Evolutionary conservation across 2,329 filamentous ascomycete species (phyloP).

Genomic region (Pseudopithomyces maydicus): DNA sequence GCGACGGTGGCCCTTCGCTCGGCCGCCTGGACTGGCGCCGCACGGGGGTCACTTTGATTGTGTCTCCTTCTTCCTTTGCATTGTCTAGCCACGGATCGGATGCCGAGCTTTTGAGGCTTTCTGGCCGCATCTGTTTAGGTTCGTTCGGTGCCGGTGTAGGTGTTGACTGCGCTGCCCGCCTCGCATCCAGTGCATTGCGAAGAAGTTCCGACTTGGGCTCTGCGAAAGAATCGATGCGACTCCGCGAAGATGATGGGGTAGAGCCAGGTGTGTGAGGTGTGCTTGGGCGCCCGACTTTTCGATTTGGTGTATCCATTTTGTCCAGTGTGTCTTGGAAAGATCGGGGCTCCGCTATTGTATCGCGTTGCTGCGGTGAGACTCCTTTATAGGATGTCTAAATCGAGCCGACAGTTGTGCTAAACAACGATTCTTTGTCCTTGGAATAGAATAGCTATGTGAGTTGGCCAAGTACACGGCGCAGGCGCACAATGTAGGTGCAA

Average conservation of each 20-base stretch:
- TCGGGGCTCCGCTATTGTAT: neutral
- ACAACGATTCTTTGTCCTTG: constrained; percentile 1
- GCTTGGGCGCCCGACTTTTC: constrained; percentile 19
- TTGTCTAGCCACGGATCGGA: constrained; percentile 40
- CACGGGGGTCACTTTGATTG: constrained; percentile 19
- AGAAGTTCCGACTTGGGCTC: constrained; percentile 42
- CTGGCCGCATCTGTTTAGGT: constrained; percentile 9
- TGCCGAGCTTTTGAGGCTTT: constrained; percentile 25
- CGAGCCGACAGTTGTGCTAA: neutral
- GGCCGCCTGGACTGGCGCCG: constrained; percentile 29
- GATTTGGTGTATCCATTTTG: constrained; percentile 17
- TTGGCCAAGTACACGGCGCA: neutral
- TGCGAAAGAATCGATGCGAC: constrained; percentile 19
- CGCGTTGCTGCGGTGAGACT: neutral
- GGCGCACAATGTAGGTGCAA: neutral
- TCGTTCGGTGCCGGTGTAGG: constrained; percentile 15
- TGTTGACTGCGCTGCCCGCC: constrained; percentile 30
- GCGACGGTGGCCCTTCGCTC: constrained; percentile 28
- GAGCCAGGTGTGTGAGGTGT: constrained; percentile 24
- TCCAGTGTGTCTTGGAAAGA: constrained; percentile 10
- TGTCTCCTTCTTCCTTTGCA: constrained; percentile 29
- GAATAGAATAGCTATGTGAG: neutral
- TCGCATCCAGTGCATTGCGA: constrained; percentile 38
- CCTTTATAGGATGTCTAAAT: neutral
- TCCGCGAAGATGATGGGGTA: constrained; percentile 11